phyloP scores from a whole-genome alignment of 2,329 filamentous ascomycete genomes.

The Colletotrichum aenigma region DNA sequence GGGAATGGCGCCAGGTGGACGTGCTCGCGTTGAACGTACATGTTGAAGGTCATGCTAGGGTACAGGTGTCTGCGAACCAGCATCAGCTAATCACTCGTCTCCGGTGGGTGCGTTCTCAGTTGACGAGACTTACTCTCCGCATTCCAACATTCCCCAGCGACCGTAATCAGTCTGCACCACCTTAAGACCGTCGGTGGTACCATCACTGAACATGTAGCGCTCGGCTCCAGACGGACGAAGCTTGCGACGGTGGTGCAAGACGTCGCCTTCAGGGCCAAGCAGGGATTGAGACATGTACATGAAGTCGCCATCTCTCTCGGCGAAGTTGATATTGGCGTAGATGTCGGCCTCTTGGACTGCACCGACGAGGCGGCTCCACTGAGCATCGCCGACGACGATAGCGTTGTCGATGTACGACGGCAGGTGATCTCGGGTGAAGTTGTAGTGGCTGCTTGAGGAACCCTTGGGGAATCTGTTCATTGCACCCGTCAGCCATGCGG shows the following conservation, averaged over 20 bases:
- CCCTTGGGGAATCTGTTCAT: background rate
- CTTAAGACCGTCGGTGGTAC: conserved; percentile 37
- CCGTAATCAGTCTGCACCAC: conserved; percentile 44
- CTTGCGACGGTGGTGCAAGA: conserved; percentile 47
- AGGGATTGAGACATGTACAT: conserved; percentile 52
- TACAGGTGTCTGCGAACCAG: background rate
- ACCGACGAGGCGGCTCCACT: background rate
- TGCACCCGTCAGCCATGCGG: background rate
- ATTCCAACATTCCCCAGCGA: conserved; percentile 48
- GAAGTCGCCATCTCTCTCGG: conserved; percentile 38
- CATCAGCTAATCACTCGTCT: background rate
- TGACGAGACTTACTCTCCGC: conserved; percentile 44
- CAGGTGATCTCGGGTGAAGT: background rate
- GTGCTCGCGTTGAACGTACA: background rate
- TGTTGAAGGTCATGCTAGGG: conserved; percentile 8
- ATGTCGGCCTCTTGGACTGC: background rate
- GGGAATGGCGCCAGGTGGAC: background rate
- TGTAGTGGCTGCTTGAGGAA: background rate
- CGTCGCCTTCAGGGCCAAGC: conserved; percentile 42
- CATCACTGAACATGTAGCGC: conserved; percentile 53
- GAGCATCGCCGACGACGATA: background rate
- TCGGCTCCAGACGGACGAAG: conserved; percentile 59
- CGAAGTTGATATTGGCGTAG: conserved; percentile 29
- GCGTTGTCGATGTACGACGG: background rate
- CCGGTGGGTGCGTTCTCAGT: background rate